Evolutionary conservation across 305 asterid species (phyloP), one percentile per base, ranked within the genome.

Genomic region (Fraxinus velutina): DNA sequence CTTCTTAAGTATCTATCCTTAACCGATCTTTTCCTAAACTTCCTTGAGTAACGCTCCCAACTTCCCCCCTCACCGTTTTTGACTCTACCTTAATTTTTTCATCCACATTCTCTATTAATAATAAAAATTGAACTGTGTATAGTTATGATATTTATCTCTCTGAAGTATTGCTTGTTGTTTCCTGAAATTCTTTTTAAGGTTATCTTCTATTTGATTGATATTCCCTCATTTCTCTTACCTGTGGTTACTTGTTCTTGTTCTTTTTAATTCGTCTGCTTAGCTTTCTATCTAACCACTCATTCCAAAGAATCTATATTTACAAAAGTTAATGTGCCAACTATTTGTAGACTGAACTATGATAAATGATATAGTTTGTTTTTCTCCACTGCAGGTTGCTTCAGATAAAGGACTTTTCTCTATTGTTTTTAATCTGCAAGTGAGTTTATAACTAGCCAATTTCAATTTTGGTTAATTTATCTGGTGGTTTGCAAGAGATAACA

Each of bases 371-470:
- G 24, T 75, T 22, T 72, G 79, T 76, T 37, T 50, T 75, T 80
- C 17, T 81, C 52, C 78, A 78, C 70, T 73, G 86, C 33, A 94
- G 98, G 92, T 93, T 86, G 98, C 98, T 72, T 87, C 96, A 73
- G 97, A 92, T 7, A 91, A 86, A 83, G 98, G 98, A 79, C 87
- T 88, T 85, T 94, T 91, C 87, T 88, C 94, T 80, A 50, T 93
- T 85, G 92, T 93, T 75, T 75, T 94, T 84, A 94, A 94, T 88
- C 88, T 94, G 77, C 98, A 94, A 91, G 98, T 94, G 84, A 89
- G 98, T 90, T 81, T 80, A 77, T 80, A 50, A 37, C 33, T 62
- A 66, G 71, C 21, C 82, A 52, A 19, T 80, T 80, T 75, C 3
- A 19, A 52, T 82, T 84, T 62, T 62, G 50, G 42, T 79, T 60